Percentiles rank a stretch among this genome's conserved stretches.
Evolutionary conservation across 148 eudicot genomes (phyloP).

Genomic region (Fallopia convolvulus): DNA sequence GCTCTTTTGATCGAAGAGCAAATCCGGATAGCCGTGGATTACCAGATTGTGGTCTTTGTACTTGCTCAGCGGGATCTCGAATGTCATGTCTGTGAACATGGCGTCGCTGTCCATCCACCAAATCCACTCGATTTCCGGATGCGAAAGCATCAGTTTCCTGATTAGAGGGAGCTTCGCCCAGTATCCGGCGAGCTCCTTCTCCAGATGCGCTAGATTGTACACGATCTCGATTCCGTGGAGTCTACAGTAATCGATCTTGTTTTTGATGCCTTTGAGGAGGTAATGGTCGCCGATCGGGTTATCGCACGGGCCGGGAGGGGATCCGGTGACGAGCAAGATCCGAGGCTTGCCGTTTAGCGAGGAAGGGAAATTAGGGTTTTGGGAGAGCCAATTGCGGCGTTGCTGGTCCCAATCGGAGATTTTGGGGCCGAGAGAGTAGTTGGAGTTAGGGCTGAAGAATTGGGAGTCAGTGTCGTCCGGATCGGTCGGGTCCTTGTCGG

Average conservation of each 20-base stretch:
- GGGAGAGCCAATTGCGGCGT: constrained; percentile 32
- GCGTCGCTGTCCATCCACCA: constrained; percentile 95
- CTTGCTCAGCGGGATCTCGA: constrained; percentile 50
- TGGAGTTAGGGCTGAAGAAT: constrained; percentile 20
- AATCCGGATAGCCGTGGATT: constrained; percentile 63
- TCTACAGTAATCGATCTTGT: constrained; percentile 77
- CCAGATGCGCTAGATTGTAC: constrained; percentile 62
- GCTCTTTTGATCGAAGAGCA: constrained; percentile 37
- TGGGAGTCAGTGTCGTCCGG: constrained; percentile 28
- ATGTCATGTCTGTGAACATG: constrained; percentile 65
- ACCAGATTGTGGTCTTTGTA: constrained; percentile 50
- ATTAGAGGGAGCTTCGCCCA: constrained; percentile 70
- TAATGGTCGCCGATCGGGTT: constrained; percentile 73
- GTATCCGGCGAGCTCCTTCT: constrained; percentile 52
- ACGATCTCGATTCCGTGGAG: constrained; percentile 63
- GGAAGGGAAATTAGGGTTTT: constrained; percentile 33
- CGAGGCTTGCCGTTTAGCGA: constrained; percentile 37
- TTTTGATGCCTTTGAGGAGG: constrained; percentile 55
- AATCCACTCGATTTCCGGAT: constrained; percentile 77
- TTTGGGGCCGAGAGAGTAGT: constrained; percentile 53
- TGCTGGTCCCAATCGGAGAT: constrained; percentile 47
- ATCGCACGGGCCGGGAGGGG: constrained; percentile 67
- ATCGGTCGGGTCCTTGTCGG: constrained; percentile 53
- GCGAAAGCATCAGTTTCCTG: constrained; percentile 62
- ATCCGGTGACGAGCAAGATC: constrained; percentile 63